Base-by-base conservation (phyloP, 2,329 filamentous ascomycete genomes). In the Ramichloridium luteum region DNA sequence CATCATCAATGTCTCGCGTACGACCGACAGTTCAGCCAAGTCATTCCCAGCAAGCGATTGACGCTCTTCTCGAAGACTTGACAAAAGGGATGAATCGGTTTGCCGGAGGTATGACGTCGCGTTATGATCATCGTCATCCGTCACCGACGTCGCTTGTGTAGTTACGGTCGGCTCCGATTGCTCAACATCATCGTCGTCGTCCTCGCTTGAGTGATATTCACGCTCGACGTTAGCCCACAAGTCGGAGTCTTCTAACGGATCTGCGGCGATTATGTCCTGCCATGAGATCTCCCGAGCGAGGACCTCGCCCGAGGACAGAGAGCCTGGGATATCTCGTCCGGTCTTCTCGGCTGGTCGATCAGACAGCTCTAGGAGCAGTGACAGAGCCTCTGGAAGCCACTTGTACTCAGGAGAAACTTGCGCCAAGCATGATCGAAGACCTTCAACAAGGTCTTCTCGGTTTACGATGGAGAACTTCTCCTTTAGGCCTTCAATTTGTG, bases 1-100 rank as follows among this genome's bases (percentile, higher is more conserved):
- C 82, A 94, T 92, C 47, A 83, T 88, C 1, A 94, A 62, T 0
- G 74, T 71, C 49, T 96, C 85, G 28, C 84, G 73, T 15, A 86
- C 60, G 8, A 77, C 62, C 41, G 86, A 75, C 1, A 80, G 61
- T 51, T 93, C 86, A n/a, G n/a, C n/a, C n/a, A n/a, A n/a, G n/a
- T n/a, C n/a, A n/a, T n/a, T n/a, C n/a, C n/a, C n/a, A n/a, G n/a
- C n/a, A n/a, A 32, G 16, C 23, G 13, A 12, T 22, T 17, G 27
- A 17, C 12, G 14, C 25, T 22, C 23, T 16, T 34, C n/a, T n/a
- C n/a, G n/a, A n/a, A n/a, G n/a, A n/a, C n/a, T n/a, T n/a, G n/a
- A n/a, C n/a, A n/a, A n/a, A n/a, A n/a, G n/a, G n/a, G n/a, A n/a
- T n/a, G n/a, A n/a, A n/a, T n/a, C n/a, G n/a, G n/a, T n/a, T n/a